A percentile compares a stretch with the other conserved stretches of the same genome.
These are phyloP conservation scores for Pseudonitzschia delicatissima DNA, from an alignment of 108 stramenopile species.

Conservation along the genomic window DNA sequence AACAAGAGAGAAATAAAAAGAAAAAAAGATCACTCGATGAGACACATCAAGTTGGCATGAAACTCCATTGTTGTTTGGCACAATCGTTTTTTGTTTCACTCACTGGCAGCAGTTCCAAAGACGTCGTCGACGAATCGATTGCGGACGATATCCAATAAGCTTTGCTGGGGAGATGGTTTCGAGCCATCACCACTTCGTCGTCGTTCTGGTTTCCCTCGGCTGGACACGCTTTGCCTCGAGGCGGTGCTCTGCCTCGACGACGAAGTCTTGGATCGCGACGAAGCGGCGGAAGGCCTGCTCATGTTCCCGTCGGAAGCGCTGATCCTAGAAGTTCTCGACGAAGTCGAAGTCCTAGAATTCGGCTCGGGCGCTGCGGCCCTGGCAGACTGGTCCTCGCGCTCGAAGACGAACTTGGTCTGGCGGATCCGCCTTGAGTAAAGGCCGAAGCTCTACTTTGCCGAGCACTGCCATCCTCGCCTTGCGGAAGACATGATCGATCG, in stretches of 20 bases:
- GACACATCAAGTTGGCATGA: background rate
- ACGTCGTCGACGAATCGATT: slow-evolving; percentile 51
- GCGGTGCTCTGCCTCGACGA: background rate
- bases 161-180: slow-evolving; percentile 11
- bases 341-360: background rate
- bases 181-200: background rate
- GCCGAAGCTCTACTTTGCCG: background rate
- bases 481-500: slow-evolving; percentile 3
- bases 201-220: background rate
- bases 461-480: background rate
- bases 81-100: slow-evolving; percentile 3
- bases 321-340: background rate
- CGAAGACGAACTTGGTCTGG: background rate
- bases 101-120: slow-evolving; percentile 42
- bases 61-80: background rate
- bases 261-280: background rate
- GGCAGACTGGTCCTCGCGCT: no score
- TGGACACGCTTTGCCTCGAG: background rate
- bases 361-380: no score
- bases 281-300: background rate
- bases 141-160: slow-evolving; percentile 43
- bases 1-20: background rate
- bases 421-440: background rate
- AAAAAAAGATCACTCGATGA: background rate
- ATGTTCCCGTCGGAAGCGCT: background rate